These are phyloP conservation scores for Neurospora cerealis DNA, from an alignment of 495 filamentous ascomycete species.

Conservation along the genomic window DNA sequence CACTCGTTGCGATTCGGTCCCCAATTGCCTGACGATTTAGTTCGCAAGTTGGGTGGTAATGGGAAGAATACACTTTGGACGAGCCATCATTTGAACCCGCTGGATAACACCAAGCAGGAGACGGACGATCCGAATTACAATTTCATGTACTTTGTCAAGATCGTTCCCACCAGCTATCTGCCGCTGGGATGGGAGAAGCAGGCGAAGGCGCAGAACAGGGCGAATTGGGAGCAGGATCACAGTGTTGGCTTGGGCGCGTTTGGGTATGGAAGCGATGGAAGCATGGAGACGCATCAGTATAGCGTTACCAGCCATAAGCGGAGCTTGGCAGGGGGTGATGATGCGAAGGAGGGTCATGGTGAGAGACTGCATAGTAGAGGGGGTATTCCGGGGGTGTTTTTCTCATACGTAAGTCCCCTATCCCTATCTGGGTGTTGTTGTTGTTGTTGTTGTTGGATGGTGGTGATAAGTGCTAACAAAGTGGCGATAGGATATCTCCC, in stretches of 20 bases:
- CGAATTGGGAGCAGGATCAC: constrained; percentile 13
- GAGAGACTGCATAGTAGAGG: constrained; percentile 80
- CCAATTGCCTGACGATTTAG: constrained; percentile 69
- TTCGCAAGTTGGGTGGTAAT: constrained; percentile 41
- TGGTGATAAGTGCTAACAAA: not conserved
- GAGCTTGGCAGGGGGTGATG: constrained; percentile 70
- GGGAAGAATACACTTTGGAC: constrained; percentile 53
- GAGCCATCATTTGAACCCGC: constrained; percentile 82
- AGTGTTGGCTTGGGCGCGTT: constrained; percentile 53
- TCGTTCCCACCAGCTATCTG: constrained; percentile 89
- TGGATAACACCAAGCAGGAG: constrained; percentile 71
- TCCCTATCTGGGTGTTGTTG: not conserved
- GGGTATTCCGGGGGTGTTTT: constrained; percentile 96
- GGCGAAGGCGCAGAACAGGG: constrained; percentile 14
- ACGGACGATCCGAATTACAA: constrained; percentile 80
- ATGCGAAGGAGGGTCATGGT: constrained; percentile 74
- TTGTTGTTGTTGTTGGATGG: not conserved
- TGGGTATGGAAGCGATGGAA: constrained; percentile 55
- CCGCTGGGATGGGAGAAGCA: constrained; percentile 66
- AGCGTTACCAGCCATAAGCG: constrained; percentile 92
- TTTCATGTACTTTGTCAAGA: constrained; percentile 99
- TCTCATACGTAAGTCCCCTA: constrained; percentile 66
- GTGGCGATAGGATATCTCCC: constrained; percentile 76
- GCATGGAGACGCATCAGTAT: constrained; percentile 96
- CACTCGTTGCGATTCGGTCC: constrained; percentile 86